Base-by-base conservation (phyloP, 139 green algal genomes). In the Chlorella vulgaris region DNA sequence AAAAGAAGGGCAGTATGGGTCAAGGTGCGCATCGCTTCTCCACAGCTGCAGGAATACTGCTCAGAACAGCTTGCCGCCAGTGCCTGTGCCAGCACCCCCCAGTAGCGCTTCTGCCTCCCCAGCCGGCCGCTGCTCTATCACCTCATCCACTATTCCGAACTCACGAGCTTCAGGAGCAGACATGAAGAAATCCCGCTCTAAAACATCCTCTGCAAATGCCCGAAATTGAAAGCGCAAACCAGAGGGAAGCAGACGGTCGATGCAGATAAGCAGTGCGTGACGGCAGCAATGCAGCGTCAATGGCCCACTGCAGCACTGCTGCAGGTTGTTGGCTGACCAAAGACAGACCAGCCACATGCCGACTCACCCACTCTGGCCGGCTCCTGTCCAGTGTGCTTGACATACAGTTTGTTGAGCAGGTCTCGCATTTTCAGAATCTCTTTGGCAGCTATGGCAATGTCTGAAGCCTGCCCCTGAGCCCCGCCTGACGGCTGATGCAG, bases 151-250 rank as follows among this genome's bases (percentile, higher is more conserved):
- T 0, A 98, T 36, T 1, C 95, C 95, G 89, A 94, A 98, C 0
- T 88, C 83, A 68, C 73, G 77, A 5, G 95, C 95, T 81, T 98
- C 91, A 21, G 86, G 65, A 0, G 93, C 84, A 6, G 86, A 90
- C 90, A 98, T 94, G 89, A 95, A 98, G 55, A 82, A 91, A 86
- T 98, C 95, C 2, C 95, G 84, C 74, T 98, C 95, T 82, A 98
- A 82, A 3, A 87, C 91, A 24, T 78, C 82, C 71, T 89, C 90
- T 95, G 88, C 33, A 50, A 6, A 29, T n/a, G 29, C 0, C 2
- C 21, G 69, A n/a, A n/a, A n/a, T n/a, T n/a, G n/a, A n/a, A n/a
- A n/a, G n/a, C n/a, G n/a, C n/a, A n/a, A n/a, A n/a, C n/a, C n/a
- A n/a, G n/a, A n/a, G n/a, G n/a, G n/a, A n/a, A n/a, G n/a, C n/a